Evolutionary conservation across 169 alveolate species (phyloP).

Genomic region (Babesia bovis): DNA sequence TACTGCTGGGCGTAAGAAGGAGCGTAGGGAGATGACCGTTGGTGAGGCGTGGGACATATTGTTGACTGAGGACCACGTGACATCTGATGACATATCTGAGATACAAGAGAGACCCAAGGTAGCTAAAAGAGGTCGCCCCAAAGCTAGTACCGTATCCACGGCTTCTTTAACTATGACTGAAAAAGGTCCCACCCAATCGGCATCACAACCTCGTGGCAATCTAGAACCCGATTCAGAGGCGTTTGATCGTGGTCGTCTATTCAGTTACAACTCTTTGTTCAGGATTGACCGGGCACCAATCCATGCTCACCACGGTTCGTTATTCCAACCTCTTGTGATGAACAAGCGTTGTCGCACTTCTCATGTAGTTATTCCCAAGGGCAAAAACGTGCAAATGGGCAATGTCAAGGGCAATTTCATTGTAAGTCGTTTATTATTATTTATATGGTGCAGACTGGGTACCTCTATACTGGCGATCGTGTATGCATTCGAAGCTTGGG

Average conservation of each 20-base stretch:
- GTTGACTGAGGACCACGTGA: slow-evolving; percentile 8
- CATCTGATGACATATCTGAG: background rate
- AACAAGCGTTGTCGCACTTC: slow-evolving; percentile 53
- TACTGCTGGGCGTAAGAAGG: background rate
- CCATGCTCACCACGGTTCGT: slow-evolving; percentile 22
- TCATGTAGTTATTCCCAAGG: slow-evolving; percentile 42
- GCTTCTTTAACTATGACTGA: slow-evolving; percentile 9
- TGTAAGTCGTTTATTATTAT: background rate
- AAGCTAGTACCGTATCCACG: too few species aligned
- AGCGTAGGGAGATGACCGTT: slow-evolving; percentile 34
- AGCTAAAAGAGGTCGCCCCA: too few species aligned
- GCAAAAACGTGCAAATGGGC: slow-evolving; percentile 27
- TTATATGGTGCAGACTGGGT: slow-evolving; percentile 42
- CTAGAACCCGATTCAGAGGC: slow-evolving; percentile 11
- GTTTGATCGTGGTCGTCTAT: slow-evolving; percentile 10
- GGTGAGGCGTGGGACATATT: slow-evolving; percentile 58
- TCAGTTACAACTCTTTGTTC: slow-evolving; percentile 37
- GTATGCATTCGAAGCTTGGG: slow-evolving; percentile 35
- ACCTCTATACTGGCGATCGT: slow-evolving; percentile 39
- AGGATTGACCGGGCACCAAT: slow-evolving; percentile 34
- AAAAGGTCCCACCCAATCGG: background rate
- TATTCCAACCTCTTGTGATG: slow-evolving; percentile 51
- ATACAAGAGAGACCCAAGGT: slow-evolving; percentile 15
- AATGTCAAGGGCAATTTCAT: slow-evolving; percentile 56
- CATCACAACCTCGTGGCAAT: background rate